These are phyloP conservation scores for Osmanthus fragrans DNA, from an alignment of 257 asterid species.

Conservation along the genomic window DNA sequence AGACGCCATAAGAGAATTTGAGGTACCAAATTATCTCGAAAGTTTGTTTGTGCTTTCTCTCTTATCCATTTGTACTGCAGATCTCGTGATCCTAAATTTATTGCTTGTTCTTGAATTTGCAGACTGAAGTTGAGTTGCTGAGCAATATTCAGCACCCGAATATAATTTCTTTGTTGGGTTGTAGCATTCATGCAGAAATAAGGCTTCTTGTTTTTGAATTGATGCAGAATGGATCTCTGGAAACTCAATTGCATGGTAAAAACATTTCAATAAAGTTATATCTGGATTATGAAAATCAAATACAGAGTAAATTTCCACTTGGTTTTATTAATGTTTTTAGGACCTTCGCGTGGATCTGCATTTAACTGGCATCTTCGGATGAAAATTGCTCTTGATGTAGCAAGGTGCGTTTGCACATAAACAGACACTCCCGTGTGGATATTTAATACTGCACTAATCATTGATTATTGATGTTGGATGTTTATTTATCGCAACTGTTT, in stretches of 20 bases:
- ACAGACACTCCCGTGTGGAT: constrained; percentile 22
- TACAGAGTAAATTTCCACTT: constrained; percentile 12
- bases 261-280: background rate
- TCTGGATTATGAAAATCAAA: background rate
- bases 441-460: constrained; percentile 1
- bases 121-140: constrained; percentile 70
- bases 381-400: constrained; percentile 72
- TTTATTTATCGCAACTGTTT: constrained; percentile 29
- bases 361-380: constrained; percentile 64
- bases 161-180: constrained; percentile 62
- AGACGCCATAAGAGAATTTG: constrained; percentile 54
- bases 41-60: background rate
- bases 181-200: constrained; percentile 53
- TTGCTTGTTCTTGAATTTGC: constrained; percentile 29
- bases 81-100: background rate
- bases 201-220: constrained; percentile 69
- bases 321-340: constrained; percentile 28
- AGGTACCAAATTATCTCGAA: constrained; percentile 38
- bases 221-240: constrained; percentile 71
- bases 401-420: constrained; percentile 48
- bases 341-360: constrained; percentile 65
- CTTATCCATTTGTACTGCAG: background rate
- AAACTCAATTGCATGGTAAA: constrained; percentile 69
- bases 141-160: constrained; percentile 69
- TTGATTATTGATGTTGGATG: constrained; percentile 5